Evolutionary conservation across 2,329 filamentous ascomycete species (phyloP).

Genomic region (Kalaharituber pfeilii): DNA sequence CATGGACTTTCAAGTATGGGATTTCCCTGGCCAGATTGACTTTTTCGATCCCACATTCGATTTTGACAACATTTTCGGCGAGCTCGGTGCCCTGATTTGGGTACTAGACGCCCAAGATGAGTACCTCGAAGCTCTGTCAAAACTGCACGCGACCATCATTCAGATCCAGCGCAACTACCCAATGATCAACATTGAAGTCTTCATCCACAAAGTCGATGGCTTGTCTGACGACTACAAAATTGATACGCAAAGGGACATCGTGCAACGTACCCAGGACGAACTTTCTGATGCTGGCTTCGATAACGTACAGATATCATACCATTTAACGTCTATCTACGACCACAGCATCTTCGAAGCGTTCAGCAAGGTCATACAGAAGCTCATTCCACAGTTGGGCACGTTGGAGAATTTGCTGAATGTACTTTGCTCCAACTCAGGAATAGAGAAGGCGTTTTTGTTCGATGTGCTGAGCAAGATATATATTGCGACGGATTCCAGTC

Average conservation of each 20-base stretch:
- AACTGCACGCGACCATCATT: slow-evolving; percentile 75
- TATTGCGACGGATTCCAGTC: slow-evolving; percentile 85
- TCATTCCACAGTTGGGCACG: slow-evolving; percentile 82
- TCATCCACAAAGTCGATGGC: slow-evolving; percentile 98
- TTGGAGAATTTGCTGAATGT: slow-evolving; percentile 89
- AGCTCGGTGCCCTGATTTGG: slow-evolving; percentile 90
- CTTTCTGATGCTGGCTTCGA: slow-evolving; percentile 84
- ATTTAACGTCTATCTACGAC: slow-evolving; percentile 95
- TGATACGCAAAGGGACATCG: slow-evolving; percentile 91
- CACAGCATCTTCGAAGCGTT: slow-evolving; percentile 98
- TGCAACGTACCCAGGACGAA: slow-evolving; percentile 90
- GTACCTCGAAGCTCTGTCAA: slow-evolving; percentile 76
- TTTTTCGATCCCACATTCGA: slow-evolving; percentile 82
- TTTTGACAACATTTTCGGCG: slow-evolving; percentile 82
- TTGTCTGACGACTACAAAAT: slow-evolving; percentile 90
- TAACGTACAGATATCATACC: slow-evolving; percentile 84
- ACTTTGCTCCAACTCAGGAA: slow-evolving; percentile 78
- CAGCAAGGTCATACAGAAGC: slow-evolving; percentile 93
- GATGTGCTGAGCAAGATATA: slow-evolving; percentile 98
- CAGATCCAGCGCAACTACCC: slow-evolving; percentile 78
- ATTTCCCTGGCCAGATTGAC: slow-evolving; percentile 88
- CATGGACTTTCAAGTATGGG: slow-evolving; percentile 98
- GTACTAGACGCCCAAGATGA: slow-evolving; percentile 98
- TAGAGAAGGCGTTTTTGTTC: slow-evolving; percentile 96
- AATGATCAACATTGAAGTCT: slow-evolving; percentile 91